A percentile compares a stretch with the other conserved stretches of the same genome.
These are phyloP conservation scores for Kuraishia piskuri DNA, from an alignment of 805 yeast species.

Conservation along the genomic window DNA sequence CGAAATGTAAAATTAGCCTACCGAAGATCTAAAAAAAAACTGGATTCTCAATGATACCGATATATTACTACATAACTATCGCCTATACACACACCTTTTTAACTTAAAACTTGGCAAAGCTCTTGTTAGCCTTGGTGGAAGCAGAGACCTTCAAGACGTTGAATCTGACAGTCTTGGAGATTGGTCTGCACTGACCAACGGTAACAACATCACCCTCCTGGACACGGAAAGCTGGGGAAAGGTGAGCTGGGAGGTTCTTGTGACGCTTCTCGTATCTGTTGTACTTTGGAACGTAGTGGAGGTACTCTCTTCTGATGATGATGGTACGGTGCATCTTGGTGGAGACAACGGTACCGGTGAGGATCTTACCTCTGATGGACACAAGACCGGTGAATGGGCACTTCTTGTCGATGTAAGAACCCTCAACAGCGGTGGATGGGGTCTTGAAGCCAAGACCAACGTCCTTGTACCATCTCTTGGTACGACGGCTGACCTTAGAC, in stretches of 20 bases:
- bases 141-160: conserved; percentile 95
- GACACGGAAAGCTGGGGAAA: conserved; percentile 99
- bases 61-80: neutral
- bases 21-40: neutral
- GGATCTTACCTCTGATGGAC: conserved; percentile 99
- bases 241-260: conserved; percentile 99
- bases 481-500: conserved; percentile 95
- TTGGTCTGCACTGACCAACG: conserved; percentile 99
- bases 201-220: conserved; percentile 98
- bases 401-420: conserved; percentile 99
- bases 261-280: conserved; percentile 99
- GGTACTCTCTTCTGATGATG: conserved; percentile 99
- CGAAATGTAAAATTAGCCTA: too few relatives aligned
- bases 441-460: conserved; percentile 99
- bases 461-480: conserved; percentile 99
- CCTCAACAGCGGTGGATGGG: conserved; percentile 97
- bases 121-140: conserved; percentile 84
- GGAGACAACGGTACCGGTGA: conserved; percentile 98
- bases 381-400: conserved; percentile 98
- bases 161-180: conserved; percentile 99
- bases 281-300: conserved; percentile 99
- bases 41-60: neutral
- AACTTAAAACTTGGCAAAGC: conserved; percentile 91
- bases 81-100: conserved; percentile 1
- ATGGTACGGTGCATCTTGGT: conserved; percentile 99